phyloP scores from a whole-genome alignment of 352 stramenopile species.

The Globisporangium cystogenes region DNA sequence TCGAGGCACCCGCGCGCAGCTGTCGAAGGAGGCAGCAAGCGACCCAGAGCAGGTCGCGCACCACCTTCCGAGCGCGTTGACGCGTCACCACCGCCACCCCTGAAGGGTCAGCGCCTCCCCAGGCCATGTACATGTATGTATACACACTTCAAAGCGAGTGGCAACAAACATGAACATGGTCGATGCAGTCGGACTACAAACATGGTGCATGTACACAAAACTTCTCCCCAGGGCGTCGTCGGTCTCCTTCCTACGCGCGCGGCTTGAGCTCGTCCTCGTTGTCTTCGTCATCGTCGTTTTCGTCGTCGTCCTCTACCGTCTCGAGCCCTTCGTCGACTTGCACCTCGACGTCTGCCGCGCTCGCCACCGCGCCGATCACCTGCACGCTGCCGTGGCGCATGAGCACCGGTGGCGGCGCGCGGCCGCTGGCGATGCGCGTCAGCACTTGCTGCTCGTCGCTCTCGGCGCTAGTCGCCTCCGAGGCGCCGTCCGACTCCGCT shows the following conservation, averaged over 20 bases:
- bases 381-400: constrained; percentile 67
- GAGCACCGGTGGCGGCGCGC: constrained; percentile 34
- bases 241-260: not conserved
- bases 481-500: constrained; percentile 1
- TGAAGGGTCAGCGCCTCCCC: too few relatives aligned
- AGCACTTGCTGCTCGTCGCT: constrained; percentile 13
- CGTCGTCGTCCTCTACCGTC: constrained; percentile 28
- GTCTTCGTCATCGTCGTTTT: constrained; percentile 15
- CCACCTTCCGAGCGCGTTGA: constrained; percentile 40
- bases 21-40: too few relatives aligned
- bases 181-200: not conserved
- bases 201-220: not conserved
- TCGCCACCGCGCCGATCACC: constrained; percentile 28
- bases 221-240: too few relatives aligned
- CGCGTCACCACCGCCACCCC: not conserved
- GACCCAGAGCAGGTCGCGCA: constrained; percentile 63
- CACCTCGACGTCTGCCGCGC: constrained; percentile 8
- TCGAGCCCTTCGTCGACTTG: constrained; percentile 22
- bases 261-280: constrained; percentile 15
- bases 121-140: too few relatives aligned
- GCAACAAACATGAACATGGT: too few relatives aligned
- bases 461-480: constrained; percentile 4
- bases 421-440: constrained; percentile 25
- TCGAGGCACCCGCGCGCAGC: too few relatives aligned
- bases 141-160: too few relatives aligned